Percentiles rank a stretch among this genome's conserved stretches.
Conservation (phyloP, 768 basidiomycete genomes). For the Suillus bovinus region DNA sequence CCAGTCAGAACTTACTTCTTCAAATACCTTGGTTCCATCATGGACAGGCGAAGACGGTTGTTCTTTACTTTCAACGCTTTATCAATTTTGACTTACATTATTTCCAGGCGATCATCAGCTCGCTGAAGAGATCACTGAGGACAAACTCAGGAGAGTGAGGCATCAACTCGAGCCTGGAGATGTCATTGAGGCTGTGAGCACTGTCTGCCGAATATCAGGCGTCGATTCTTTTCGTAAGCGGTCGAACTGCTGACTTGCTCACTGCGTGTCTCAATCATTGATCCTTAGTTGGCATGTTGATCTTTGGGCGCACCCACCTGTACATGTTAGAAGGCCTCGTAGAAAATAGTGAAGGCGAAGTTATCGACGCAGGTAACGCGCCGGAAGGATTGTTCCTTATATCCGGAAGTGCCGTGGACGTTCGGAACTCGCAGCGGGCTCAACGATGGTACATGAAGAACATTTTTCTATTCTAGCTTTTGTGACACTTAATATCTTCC, state of each 20-base stretch:
- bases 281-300: constrained; percentile 71
- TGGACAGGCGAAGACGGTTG: constrained; percentile 1
- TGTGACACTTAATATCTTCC: constrained; percentile 3
- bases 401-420: constrained; percentile 79
- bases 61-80: background rate
- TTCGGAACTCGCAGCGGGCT: constrained; percentile 78
- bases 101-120: constrained; percentile 50
- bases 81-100: background rate
- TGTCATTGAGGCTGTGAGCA: constrained; percentile 82
- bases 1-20: constrained; percentile 1
- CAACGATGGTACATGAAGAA: constrained; percentile 67
- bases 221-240: constrained; percentile 90
- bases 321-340: constrained; percentile 92
- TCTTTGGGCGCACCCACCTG: constrained; percentile 80
- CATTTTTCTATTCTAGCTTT: background rate
- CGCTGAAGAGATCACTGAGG: constrained; percentile 79
- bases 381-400: constrained; percentile 80
- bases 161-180: constrained; percentile 89
- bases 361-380: constrained; percentile 86
- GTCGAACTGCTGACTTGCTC: background rate
- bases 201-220: constrained; percentile 85
- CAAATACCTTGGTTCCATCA: background rate
- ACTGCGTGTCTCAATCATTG: constrained; percentile 1
- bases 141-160: constrained; percentile 84
- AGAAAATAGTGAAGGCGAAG: constrained; percentile 82